Evolutionary conservation across 352 stramenopile genomes (phyloP).

Genomic region (Thraustochytrium striatum): DNA sequence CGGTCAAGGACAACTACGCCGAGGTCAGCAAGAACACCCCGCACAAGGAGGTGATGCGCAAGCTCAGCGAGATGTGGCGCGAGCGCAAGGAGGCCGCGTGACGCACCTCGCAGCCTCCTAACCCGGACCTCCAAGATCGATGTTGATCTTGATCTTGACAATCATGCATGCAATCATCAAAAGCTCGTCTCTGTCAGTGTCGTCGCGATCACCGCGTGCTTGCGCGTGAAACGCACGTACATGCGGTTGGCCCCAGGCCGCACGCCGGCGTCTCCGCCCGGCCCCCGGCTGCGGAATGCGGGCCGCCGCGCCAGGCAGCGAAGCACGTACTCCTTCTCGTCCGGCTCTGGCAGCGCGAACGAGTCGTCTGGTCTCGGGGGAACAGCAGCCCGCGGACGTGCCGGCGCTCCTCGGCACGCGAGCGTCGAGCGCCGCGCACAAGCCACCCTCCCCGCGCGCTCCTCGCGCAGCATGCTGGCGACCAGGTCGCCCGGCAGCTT

Average conservation of each 20-base stretch:
- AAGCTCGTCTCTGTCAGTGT: constrained; percentile 27
- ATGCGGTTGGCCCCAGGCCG: constrained; percentile 34
- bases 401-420: background rate
- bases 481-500: constrained; percentile 3
- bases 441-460: background rate
- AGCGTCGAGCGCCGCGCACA: background rate
- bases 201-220: background rate
- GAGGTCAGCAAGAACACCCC: background rate
- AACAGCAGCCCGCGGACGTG: constrained; percentile 24
- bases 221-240: constrained; percentile 12
- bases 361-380: background rate
- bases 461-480: constrained; percentile 21
- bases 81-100: background rate
- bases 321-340: constrained; percentile 8
- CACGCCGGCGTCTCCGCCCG: background rate
- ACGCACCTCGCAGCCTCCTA: background rate
- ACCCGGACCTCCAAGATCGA: too few relatives aligned
- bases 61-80: background rate
- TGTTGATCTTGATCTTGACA: background rate
- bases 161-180: background rate
- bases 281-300: background rate
- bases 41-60: background rate
- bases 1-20: constrained; percentile 24
- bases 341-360: constrained; percentile 4
- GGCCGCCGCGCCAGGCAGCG: background rate